Evolutionary conservation across 2,329 filamentous ascomycete genomes (phyloP).

Genomic region (Drechslerella coelobrocha): DNA sequence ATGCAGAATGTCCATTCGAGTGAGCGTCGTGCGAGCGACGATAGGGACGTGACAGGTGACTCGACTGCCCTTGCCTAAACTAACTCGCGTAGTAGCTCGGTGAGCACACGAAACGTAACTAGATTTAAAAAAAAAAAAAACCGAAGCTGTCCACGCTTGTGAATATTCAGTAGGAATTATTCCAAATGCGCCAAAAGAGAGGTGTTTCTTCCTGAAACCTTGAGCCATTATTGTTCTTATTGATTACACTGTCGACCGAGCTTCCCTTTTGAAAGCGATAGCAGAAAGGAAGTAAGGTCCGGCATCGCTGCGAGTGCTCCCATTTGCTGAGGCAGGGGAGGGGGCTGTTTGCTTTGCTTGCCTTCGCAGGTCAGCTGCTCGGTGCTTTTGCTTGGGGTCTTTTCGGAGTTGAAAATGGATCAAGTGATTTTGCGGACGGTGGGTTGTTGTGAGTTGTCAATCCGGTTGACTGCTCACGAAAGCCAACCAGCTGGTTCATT

Average conservation of each 20-base stretch:
- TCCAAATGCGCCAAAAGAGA: background rate
- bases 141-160: background rate
- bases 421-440: conserved; percentile 50
- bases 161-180: background rate
- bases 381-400: too few relatives aligned
- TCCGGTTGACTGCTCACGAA: conserved; percentile 46
- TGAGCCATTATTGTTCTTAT: background rate
- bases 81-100: too few relatives aligned
- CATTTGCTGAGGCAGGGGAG: conserved; percentile 1
- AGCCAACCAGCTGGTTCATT: conserved; percentile 41
- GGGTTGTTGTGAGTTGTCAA: conserved; percentile 45
- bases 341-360: conserved; percentile 18
- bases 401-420: conserved; percentile 9
- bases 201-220: conserved; percentile 1
- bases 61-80: conserved; percentile 30
- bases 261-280: background rate
- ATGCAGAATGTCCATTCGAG: conserved; percentile 14
- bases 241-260: background rate
- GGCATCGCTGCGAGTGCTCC: background rate
- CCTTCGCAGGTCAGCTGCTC: conserved; percentile 40
- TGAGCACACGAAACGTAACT: background rate
- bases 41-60: conserved; percentile 32
- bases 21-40: conserved; percentile 11
- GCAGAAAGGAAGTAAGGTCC: too few relatives aligned
- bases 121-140: background rate